These are phyloP conservation scores for Phytopythium montanum DNA, from an alignment of 352 stramenopile species.

Conservation along the genomic window DNA sequence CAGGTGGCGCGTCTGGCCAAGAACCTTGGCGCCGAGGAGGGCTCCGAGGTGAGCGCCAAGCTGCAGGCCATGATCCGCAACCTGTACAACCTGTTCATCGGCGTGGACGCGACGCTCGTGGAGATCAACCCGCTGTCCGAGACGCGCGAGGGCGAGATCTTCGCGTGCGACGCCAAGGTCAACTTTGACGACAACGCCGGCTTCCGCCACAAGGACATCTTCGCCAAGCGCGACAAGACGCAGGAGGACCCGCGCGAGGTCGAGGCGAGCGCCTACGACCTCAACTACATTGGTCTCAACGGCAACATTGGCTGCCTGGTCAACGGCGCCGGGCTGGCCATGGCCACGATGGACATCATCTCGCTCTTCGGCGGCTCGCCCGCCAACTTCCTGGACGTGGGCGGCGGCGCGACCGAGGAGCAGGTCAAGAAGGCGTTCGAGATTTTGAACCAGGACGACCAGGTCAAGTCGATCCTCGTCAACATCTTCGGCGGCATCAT, in stretches of 20 bases:
- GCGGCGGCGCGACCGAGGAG: slow-evolving; percentile 91
- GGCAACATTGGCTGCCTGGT: slow-evolving; percentile 99
- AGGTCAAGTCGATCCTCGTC: slow-evolving; percentile 98
- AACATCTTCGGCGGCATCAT: slow-evolving; percentile 99
- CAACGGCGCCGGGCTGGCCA: slow-evolving; percentile 98
- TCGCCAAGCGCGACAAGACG: slow-evolving; percentile 83
- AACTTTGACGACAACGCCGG: slow-evolving; percentile 99
- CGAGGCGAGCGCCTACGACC: slow-evolving; percentile 91
- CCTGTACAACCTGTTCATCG: slow-evolving; percentile 97
- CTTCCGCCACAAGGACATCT: slow-evolving; percentile 96
- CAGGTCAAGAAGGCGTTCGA: slow-evolving; percentile 90
- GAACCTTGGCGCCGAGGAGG: slow-evolving; percentile 58
- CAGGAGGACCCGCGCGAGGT: slow-evolving; percentile 96
- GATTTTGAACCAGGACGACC: slow-evolving; percentile 87
- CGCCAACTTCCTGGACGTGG: slow-evolving; percentile 99
- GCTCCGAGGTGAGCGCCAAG: slow-evolving; percentile 37
- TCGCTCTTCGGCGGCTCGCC: slow-evolving; percentile 96
- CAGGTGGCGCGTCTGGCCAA: slow-evolving; percentile 73
- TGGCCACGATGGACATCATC: slow-evolving; percentile 99
- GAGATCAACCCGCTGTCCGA: slow-evolving; percentile 99
- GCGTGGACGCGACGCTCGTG: slow-evolving; percentile 95
- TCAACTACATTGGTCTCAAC: slow-evolving; percentile 99
- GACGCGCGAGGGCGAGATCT: slow-evolving; percentile 92
- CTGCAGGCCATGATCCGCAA: slow-evolving; percentile 75
- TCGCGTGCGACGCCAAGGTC: slow-evolving; percentile 97